Base-by-base conservation (phyloP, 805 yeast species). In the Wickerhamomyces silvicola region DNA sequence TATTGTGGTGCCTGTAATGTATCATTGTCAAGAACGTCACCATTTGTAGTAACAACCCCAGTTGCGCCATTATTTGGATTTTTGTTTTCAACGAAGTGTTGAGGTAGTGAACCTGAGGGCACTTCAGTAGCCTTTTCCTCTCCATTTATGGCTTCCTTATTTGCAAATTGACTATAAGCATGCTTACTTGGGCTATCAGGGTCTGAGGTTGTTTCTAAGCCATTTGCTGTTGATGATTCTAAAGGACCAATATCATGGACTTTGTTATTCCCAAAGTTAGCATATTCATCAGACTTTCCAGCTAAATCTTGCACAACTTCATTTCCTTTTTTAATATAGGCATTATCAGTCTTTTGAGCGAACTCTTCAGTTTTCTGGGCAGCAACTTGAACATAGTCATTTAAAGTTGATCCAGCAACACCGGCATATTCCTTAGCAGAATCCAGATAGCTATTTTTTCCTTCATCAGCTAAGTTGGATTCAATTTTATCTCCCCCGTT, bases 331-430 rank as follows among this genome's bases (percentile, higher is more conserved):
- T 12, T 16, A 17, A 38, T 24, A 19, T 33, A 32, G 28, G 33
- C 28, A 18, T 38, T 45, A 22, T 38, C 31, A 20, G 34, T 38
- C 8, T 16, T 28, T 21, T 39, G 24, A 6, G 44, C 42, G 15
- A 38, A 33, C 6, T 30, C 38, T 21, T 42, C 45, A 24, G 28
- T 39, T 28, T 39, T 38, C 14, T 37, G 39, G 21, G 45, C 49
- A 26, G 36, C 42, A n/a, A 15, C 14, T 28, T 42, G 43, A 15
- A 35, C 39, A 22, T 36, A 29, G 1, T 30, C 38, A 18, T 42
- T 42, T 10, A 37, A 14, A 10, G 37, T 27, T 8, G 29, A 16
- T 8, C 33, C 36, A 18, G 33, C 30, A 22, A 31, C 23, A 22
- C 27, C 41, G 17, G 30, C 38, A 9, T 29, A 23, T 2, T 5